Base-by-base conservation (phyloP, 2,329 filamentous ascomycete species). In the Penicillium sp. region DNA sequence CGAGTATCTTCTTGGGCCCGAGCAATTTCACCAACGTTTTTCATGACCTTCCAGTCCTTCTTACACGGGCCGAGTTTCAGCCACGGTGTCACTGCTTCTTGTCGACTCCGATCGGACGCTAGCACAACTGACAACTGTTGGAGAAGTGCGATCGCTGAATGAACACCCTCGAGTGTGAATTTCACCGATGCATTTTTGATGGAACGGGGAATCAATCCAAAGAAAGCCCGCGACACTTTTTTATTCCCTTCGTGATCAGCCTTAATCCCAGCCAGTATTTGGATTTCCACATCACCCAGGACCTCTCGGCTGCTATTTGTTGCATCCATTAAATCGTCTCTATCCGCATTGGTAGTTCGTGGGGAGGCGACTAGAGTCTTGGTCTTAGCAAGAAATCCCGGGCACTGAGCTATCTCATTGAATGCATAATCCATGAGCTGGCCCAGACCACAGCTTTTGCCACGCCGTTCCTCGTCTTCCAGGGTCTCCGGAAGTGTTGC, bases 391-490 rank as follows among this genome's bases (percentile, higher is more conserved):
- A 65, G 48, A 38, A 65, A 57, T 2, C 66, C 63, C 2, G 65
- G 63, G n/a, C 64, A 64, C 15, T 54, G 57, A 4, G 59, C 53
- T 21, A 64, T 59, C 25, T 68, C 66, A 21, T 58, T 55, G 38
- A 67, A 67, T 5, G 58, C 56, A 19, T 55, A 56, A 10, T 68
- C 66, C 15, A 61, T 57, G n/a, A 66, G 51, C 21, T 52, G 56
- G 3, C 58, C 55, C 9, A 68, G 45, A 10, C 35, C 54, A 21
- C 55, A 62, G 3, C 41, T 55, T 25, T 44, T 63, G 2, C 64
- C 66, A 0, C 45, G 47, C 10, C 52, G 49, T 7, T 61, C 45
- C 39, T 66, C 64, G 12, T 45, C 27, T 6, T 43, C 25, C 1
- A 59, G 31, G 1, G 53, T 44, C n/a, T 64, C 59, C 10, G 47